phyloP scores from a whole-genome alignment of 495 filamentous ascomycete genomes.

The Aspergillus mulundensis region DNA sequence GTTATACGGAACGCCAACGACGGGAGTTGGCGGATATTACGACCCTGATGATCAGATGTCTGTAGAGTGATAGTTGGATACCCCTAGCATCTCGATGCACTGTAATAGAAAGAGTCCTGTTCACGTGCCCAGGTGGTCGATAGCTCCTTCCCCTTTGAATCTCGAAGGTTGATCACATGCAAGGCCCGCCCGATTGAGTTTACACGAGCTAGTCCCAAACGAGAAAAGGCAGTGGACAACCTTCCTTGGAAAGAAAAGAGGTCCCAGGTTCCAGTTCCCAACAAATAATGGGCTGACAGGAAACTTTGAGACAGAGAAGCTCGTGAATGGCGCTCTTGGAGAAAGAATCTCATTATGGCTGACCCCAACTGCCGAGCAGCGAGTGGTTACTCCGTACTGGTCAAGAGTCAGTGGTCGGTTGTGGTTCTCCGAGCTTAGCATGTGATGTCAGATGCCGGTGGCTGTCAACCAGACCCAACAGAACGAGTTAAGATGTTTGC shows the following conservation, averaged over 20 bases:
- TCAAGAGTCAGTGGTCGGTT: too few species aligned
- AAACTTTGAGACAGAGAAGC: constrained; percentile 1
- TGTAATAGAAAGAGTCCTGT: too few species aligned
- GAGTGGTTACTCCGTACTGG: too few species aligned
- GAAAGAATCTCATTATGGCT: background rate
- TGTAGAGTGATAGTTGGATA: constrained; percentile 14
- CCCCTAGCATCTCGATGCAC: too few species aligned
- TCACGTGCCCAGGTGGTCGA: background rate
- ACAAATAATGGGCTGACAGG: background rate
- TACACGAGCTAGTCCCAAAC: background rate
- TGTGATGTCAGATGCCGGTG: constrained; percentile 9
- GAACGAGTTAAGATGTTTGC: background rate
- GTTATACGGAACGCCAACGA: constrained; percentile 13
- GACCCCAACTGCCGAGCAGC: background rate
- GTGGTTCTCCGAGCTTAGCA: constrained; percentile 4
- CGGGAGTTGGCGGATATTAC: constrained; percentile 15
- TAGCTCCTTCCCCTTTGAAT: background rate
- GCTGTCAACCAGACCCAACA: background rate
- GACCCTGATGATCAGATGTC: constrained; percentile 25
- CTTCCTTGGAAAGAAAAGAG: background rate
- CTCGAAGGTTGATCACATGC: constrained; percentile 12
- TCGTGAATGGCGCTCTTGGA: background rate
- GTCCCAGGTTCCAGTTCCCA: background rate
- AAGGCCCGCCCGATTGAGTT: constrained; percentile 14
- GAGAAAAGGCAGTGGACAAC: background rate